Evolutionary conservation across 768 basidiomycete genomes (phyloP), one percentile per base, ranked within the genome.

Genomic region (Russula earlei): DNA sequence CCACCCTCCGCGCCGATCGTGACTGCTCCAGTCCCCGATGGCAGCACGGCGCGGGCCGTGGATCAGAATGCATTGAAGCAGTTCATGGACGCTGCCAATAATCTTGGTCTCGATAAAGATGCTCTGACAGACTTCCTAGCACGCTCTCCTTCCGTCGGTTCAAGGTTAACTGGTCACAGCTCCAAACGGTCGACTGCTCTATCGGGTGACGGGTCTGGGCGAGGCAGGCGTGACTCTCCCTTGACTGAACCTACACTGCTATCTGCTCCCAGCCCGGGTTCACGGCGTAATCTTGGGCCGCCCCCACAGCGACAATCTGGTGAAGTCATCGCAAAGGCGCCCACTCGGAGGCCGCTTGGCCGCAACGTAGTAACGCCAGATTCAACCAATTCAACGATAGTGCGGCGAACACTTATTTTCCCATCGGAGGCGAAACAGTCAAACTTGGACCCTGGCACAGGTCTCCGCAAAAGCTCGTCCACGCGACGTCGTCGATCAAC

Each of bases 391-490:
- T 41, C 54, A 48, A 68, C 81, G 22, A 70, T 91, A 56, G 77
- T 91, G 49, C 79, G 90, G 65, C 76, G 90, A 64, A 92, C 90
- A 1, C 77, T 91, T 62, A 84, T 91, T 63, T 81, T 83, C 64
- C 83, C 88, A 46, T 84, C 84, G 54, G 87, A 89, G 62, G 71
- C 77, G 46, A 75, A 74, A 61, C 71, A 75, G 37, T 77, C 84
- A 20, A 75, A 77, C 43, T 69, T 78, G 36, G 84, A 90, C 59
- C 63, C 82, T 64, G 73, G 47, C 12, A 14, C 46, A 8, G 42
- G 34, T 33, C 53, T 62, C 33, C 59, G 59, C n/a, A 61, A 61
- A 22, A 61, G 55, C 31, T 54, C 60, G 25, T 78, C 84, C 33
- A 69, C 67, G 24, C 71, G 72, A 19, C 80, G 80, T 47, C 81